Conservation (phyloP, 2,329 filamentous ascomycete genomes). For the Scedosporium boydii region DNA sequence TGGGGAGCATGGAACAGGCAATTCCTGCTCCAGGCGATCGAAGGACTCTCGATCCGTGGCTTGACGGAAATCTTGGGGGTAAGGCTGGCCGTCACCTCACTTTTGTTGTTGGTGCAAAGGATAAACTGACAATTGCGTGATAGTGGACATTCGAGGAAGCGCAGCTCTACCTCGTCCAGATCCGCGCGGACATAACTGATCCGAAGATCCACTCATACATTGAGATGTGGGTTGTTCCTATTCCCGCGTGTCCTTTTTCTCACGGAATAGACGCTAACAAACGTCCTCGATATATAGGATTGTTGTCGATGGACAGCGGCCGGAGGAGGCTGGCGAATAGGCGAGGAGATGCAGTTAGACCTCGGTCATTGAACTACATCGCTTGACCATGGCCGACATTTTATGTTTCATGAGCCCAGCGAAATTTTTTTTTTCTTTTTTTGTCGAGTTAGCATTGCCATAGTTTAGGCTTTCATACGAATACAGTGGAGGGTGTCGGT, state of each 20-base stretch:
- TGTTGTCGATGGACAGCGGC: not conserved
- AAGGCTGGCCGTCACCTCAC: not conserved
- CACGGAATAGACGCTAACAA: not conserved
- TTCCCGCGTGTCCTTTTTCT: not conserved
- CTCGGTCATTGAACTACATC: no score
- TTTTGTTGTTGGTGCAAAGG: not conserved
- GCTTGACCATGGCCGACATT: no score
- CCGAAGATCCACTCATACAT: slow-evolving; percentile 21
- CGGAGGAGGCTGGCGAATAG: not conserved
- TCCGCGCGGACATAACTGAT: slow-evolving; percentile 20
- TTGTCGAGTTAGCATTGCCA: no score
- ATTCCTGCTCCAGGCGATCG: slow-evolving; percentile 15
- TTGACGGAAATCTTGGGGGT: slow-evolving; percentile 12
- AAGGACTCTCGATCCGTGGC: slow-evolving; percentile 15
- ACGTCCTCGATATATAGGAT: not conserved
- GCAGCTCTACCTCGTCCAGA: slow-evolving; percentile 22
- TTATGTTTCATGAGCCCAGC: no score
- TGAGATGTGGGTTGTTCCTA: slow-evolving; percentile 6
- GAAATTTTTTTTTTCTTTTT: no score
- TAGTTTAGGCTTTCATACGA: no score
- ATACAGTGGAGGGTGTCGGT: no score
- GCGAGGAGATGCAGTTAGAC: no score
- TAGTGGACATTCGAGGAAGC: slow-evolving; percentile 15
- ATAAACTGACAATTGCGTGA: not conserved
- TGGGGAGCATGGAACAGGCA: slow-evolving; percentile 18